A percentile compares a stretch with the other conserved stretches of the same genome.
Evolutionary conservation across 768 basidiomycete genomes (phyloP).

Genomic region (Lentinus tigrinus): DNA sequence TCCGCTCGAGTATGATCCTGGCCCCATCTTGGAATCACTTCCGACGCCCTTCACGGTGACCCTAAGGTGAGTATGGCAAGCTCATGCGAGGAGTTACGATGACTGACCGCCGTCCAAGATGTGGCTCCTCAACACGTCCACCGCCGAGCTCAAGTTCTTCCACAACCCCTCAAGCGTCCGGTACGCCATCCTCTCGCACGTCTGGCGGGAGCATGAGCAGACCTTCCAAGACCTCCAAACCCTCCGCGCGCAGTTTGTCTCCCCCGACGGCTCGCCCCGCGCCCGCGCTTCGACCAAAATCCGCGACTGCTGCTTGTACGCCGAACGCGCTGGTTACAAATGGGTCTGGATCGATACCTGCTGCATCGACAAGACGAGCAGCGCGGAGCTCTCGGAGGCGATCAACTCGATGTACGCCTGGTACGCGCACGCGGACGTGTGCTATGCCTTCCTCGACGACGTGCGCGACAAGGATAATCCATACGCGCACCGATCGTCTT

Average conservation of each 20-base stretch:
- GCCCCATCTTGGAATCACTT: too few species aligned
- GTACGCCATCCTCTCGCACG: conserved; percentile 1
- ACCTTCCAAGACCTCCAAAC: conserved; percentile 1
- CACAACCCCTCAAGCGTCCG: neutral
- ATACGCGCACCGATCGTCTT: neutral
- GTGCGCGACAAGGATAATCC: neutral
- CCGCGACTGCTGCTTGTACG: neutral
- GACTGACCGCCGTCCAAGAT: neutral
- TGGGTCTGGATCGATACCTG: conserved; percentile 5
- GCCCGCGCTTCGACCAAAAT: neutral
- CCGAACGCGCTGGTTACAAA: neutral
- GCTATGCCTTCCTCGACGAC: conserved; percentile 2
- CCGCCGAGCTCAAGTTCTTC: conserved; percentile 1
- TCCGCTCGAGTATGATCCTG: too few species aligned
- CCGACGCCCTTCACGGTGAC: too few species aligned
- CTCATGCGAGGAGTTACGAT: neutral
- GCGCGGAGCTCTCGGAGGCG: neutral
- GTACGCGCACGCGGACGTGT: neutral
- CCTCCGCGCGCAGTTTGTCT: neutral
- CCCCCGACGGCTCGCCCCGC: neutral
- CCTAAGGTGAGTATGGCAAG: too few species aligned
- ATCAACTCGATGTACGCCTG: conserved; percentile 4
- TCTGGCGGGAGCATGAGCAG: conserved; percentile 3
- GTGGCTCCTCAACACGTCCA: conserved; percentile 1
- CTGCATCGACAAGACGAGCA: conserved; percentile 6